A percentile compares a stretch with the other conserved stretches of the same genome.
Evolutionary conservation across 2,329 filamentous ascomycete species (phyloP).

Genomic region (Lasiodiplodia hormozganensis): DNA sequence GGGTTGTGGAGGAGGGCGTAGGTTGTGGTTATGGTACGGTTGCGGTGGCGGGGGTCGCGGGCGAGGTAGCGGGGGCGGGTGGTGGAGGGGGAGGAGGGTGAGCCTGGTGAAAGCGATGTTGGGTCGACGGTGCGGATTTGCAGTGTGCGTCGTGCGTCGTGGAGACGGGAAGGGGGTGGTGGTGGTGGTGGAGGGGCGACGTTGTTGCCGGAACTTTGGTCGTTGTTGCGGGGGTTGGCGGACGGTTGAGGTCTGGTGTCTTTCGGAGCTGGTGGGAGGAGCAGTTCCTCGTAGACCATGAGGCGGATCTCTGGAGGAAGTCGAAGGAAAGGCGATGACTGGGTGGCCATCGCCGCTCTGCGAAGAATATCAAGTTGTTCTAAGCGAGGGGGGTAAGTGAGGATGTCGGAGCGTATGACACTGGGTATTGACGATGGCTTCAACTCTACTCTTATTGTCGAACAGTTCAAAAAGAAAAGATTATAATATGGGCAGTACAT

Average conservation of each 20-base stretch:
- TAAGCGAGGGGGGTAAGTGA: not conserved
- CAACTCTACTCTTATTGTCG: no score
- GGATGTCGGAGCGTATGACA: not conserved
- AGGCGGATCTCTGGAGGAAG: slow-evolving; percentile 55
- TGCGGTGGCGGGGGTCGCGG: slow-evolving; percentile 48
- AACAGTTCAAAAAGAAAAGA: no score
- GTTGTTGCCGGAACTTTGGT: slow-evolving; percentile 30
- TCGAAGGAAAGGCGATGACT: slow-evolving; percentile 40
- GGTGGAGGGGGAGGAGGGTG: slow-evolving; percentile 36
- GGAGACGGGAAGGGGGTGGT: slow-evolving; percentile 35
- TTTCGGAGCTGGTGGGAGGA: slow-evolving; percentile 42
- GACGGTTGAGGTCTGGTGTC: slow-evolving; percentile 31
- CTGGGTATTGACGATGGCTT: no score
- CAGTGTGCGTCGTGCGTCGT: slow-evolving; percentile 44
- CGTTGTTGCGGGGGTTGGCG: slow-evolving; percentile 50
- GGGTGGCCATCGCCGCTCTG: not conserved
- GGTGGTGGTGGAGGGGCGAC: not conserved
- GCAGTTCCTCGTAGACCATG: slow-evolving; percentile 53
- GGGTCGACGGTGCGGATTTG: slow-evolving; percentile 51
- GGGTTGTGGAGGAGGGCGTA: slow-evolving; percentile 58
- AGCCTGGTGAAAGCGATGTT: slow-evolving; percentile 34
- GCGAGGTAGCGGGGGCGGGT: slow-evolving; percentile 50
- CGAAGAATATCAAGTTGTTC: not conserved
- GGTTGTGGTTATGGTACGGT: slow-evolving; percentile 58
- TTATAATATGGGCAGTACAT: no score